Percentiles rank a stretch among this genome's conserved stretches.
Conservation (phyloP, 179 eudicot species). For the Silene noctiflora region DNA sequence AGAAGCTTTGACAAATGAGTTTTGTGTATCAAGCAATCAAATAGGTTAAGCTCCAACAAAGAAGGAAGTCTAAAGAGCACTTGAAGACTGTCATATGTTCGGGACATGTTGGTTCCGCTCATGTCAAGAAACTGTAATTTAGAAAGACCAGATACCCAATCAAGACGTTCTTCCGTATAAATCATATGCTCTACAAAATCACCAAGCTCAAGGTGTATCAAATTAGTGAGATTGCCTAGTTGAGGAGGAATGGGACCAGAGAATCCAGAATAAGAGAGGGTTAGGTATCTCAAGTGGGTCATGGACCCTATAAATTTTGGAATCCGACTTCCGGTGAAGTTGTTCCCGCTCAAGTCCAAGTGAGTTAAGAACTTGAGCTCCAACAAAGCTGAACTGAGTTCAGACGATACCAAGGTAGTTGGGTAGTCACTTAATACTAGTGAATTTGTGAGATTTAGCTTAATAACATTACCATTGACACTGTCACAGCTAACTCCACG, state of each 20-base stretch:
- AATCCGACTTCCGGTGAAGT: background rate
- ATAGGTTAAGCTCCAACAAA: background rate
- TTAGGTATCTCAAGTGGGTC: slow-evolving; percentile 7
- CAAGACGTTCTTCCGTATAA: background rate
- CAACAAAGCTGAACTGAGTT: background rate
- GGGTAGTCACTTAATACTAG: background rate
- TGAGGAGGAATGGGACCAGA: background rate
- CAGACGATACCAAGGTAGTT: background rate
- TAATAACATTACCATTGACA: background rate
- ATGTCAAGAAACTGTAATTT: background rate
- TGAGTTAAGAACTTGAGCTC: background rate
- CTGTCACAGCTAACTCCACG: slow-evolving; percentile 12
- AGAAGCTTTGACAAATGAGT: background rate
- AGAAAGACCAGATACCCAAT: slow-evolving; percentile 11
- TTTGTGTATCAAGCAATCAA: background rate
- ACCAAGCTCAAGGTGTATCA: slow-evolving; percentile 9
- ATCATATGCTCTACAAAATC: background rate
- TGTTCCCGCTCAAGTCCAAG: background rate
- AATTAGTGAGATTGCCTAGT: slow-evolving; percentile 14
- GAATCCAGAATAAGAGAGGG: background rate
- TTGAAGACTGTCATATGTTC: background rate
- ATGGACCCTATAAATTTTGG: slow-evolving; percentile 4
- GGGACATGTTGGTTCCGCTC: background rate
- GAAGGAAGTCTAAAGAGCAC: slow-evolving; percentile 13
- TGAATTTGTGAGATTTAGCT: background rate